Conservation (phyloP, 805 yeast species). For the Huiozyma naganishii region DNA sequence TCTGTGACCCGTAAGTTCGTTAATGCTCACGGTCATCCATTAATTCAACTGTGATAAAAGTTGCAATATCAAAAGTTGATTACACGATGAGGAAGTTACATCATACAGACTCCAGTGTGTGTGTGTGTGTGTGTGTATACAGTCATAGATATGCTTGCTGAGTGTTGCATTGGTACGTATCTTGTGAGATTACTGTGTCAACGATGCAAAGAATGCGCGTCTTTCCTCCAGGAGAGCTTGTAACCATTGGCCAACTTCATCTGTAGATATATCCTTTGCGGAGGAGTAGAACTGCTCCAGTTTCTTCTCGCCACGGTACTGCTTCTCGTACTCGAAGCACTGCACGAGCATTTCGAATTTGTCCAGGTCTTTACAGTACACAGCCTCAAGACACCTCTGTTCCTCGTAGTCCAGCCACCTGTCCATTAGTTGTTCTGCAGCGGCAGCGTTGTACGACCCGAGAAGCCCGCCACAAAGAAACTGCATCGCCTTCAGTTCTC, state of each 20-base stretch:
- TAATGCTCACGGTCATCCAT: no score
- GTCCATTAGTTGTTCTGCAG: slow-evolving; percentile 53
- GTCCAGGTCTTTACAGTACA: slow-evolving; percentile 86
- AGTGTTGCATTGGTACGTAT: no score
- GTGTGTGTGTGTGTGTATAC: no score
- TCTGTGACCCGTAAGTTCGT: no score
- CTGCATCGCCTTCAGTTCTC: slow-evolving; percentile 65
- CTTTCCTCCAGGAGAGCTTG: slow-evolving; percentile 45
- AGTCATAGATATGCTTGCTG: no score
- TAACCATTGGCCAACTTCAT: slow-evolving; percentile 60
- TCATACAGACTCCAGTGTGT: no score
- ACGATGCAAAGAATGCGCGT: slow-evolving; percentile 5
- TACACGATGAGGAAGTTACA: no score
- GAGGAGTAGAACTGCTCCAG: slow-evolving; percentile 63
- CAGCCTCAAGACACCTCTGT: slow-evolving; percentile 69
- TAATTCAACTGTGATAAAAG: no score
- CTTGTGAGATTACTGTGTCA: no score
- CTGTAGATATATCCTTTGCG: slow-evolving; percentile 50
- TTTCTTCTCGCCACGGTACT: slow-evolving; percentile 42
- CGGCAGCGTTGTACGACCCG: slow-evolving; percentile 48
- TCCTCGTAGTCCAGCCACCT: slow-evolving; percentile 88
- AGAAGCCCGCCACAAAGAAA: slow-evolving; percentile 49
- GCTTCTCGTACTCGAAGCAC: slow-evolving; percentile 74
- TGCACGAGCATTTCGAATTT: slow-evolving; percentile 80
- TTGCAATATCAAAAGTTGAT: no score